A percentile compares a stretch with the other conserved stretches of the same genome.
Evolutionary conservation across 257 asterid species (phyloP).

Genomic region (Solanum clarkiae): DNA sequence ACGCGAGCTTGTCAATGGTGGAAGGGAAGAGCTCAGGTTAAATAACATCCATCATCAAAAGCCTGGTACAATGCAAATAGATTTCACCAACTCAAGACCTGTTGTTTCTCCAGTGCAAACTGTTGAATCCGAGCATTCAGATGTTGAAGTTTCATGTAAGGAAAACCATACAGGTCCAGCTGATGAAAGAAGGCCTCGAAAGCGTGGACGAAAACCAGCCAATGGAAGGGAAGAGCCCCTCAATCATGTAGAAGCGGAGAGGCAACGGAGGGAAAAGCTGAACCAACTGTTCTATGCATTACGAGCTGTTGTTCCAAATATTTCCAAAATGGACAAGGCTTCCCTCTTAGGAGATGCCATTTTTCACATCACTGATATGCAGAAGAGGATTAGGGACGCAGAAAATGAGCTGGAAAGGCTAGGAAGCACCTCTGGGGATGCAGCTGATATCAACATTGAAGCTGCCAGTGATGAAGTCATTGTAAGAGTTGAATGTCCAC

Average conservation of each 20-base stretch:
- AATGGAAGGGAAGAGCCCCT: slow-evolving; percentile 82
- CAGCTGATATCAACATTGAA: slow-evolving; percentile 27
- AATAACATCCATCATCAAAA: slow-evolving; percentile 39
- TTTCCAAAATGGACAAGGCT: slow-evolving; percentile 90
- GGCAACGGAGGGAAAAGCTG: slow-evolving; percentile 77
- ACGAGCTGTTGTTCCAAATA: slow-evolving; percentile 77
- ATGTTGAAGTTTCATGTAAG: slow-evolving; percentile 52
- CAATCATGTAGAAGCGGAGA: slow-evolving; percentile 82
- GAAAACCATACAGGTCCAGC: slow-evolving; percentile 27
- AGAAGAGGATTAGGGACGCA: slow-evolving; percentile 57
- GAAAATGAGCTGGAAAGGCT: slow-evolving; percentile 37
- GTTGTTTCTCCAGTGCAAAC: slow-evolving; percentile 21
- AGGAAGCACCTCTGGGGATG: slow-evolving; percentile 3
- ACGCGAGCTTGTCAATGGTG: slow-evolving; percentile 20
- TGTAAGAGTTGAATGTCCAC: slow-evolving; percentile 44
- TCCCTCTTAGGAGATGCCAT: slow-evolving; percentile 86
- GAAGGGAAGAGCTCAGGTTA: slow-evolving; percentile 30
- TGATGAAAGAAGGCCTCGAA: slow-evolving; percentile 59
- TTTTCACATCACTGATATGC: slow-evolving; percentile 74
- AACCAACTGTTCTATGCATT: slow-evolving; percentile 77
- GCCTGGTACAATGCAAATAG: slow-evolving; percentile 46
- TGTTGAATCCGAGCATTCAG: slow-evolving; percentile 69
- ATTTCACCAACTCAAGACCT: slow-evolving; percentile 40
- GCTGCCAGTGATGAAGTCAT: slow-evolving; percentile 27
- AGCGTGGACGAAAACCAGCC: slow-evolving; percentile 86